Conservation (phyloP, 2,329 filamentous ascomycete genomes). For the Chaetothyriales sp. region DNA sequence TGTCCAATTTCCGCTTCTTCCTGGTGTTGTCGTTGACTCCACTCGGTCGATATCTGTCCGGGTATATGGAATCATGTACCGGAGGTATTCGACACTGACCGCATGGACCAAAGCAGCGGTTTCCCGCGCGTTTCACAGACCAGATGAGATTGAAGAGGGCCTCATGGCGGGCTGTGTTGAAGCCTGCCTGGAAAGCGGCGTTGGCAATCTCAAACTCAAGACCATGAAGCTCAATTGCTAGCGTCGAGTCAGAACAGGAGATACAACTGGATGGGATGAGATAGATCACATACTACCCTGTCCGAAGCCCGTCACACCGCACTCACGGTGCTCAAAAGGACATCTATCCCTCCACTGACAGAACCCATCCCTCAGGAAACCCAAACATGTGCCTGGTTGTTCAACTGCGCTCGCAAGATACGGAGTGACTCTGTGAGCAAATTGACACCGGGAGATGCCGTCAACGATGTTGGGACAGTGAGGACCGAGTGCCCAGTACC, state of each 20-base stretch:
- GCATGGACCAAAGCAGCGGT: neutral
- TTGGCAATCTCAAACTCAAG: slow-evolving; percentile 12
- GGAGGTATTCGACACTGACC: neutral
- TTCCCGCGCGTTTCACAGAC: slow-evolving; percentile 10
- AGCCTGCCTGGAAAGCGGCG: slow-evolving; percentile 10
- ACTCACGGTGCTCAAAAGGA: slow-evolving; percentile 15
- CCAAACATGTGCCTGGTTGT: slow-evolving; percentile 15
- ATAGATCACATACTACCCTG: slow-evolving; percentile 10
- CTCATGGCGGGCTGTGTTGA: slow-evolving; percentile 11
- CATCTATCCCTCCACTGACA: slow-evolving; percentile 9
- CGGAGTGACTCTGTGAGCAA: slow-evolving; percentile 15
- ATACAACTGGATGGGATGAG: neutral
- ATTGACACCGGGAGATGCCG: neutral
- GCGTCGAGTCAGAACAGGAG: neutral
- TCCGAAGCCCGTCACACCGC: slow-evolving; percentile 12
- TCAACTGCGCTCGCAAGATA: slow-evolving; percentile 6
- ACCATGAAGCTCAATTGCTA: slow-evolving; percentile 10
- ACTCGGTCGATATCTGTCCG: slow-evolving; percentile 15
- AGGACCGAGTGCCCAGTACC: slow-evolving; percentile 16
- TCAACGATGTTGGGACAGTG: slow-evolving; percentile 11
- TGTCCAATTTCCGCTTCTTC: slow-evolving; percentile 5
- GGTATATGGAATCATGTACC: slow-evolving; percentile 10
- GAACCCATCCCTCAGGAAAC: slow-evolving; percentile 6
- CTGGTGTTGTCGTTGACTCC: slow-evolving; percentile 10
- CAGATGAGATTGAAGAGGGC: slow-evolving; percentile 16